Conservation (phyloP, 768 basidiomycete genomes). For the Kwoniella dendrophila region DNA sequence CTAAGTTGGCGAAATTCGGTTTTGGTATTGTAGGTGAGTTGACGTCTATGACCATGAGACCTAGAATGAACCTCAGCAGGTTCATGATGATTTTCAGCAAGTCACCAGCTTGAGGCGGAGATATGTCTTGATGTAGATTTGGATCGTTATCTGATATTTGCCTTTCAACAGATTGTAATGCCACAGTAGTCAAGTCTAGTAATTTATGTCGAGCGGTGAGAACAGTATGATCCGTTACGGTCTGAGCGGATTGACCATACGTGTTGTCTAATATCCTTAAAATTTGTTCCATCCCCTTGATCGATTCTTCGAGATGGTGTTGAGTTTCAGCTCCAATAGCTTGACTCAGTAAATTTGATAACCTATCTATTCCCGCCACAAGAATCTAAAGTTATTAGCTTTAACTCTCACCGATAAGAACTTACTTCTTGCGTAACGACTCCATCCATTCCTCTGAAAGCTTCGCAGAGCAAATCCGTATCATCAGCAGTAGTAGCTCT, state of each 20-base stretch:
- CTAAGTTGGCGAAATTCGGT: constrained; percentile 40
- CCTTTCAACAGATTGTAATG: constrained; percentile 35
- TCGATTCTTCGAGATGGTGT: constrained; percentile 13
- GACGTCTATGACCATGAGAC: constrained; percentile 24
- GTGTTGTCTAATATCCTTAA: constrained; percentile 35
- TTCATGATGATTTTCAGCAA: constrained; percentile 28
- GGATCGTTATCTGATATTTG: constrained; percentile 21
- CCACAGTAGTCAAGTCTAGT: constrained; percentile 31
- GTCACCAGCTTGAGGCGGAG: constrained; percentile 27
- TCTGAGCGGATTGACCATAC: neutral
- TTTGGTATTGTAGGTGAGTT: constrained; percentile 22
- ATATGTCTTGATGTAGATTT: constrained; percentile 20
- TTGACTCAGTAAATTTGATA: constrained; percentile 31
- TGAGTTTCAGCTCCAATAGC: constrained; percentile 38
- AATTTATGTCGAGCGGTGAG: constrained; percentile 36
- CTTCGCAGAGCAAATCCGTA: constrained; percentile 48
- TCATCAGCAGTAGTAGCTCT: constrained; percentile 41
- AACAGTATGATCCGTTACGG: constrained; percentile 15
- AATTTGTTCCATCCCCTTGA: constrained; percentile 33
- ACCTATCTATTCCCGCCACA: constrained; percentile 43
- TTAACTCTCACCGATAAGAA: neutral
- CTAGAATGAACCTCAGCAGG: constrained; percentile 37
- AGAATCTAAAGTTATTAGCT: constrained; percentile 26
- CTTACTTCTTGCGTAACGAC: constrained; percentile 43
- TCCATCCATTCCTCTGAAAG: constrained; percentile 46